These are phyloP conservation scores for Stentor roeselii DNA, from an alignment of 73 alveolate genomes.

Conservation along the genomic window DNA sequence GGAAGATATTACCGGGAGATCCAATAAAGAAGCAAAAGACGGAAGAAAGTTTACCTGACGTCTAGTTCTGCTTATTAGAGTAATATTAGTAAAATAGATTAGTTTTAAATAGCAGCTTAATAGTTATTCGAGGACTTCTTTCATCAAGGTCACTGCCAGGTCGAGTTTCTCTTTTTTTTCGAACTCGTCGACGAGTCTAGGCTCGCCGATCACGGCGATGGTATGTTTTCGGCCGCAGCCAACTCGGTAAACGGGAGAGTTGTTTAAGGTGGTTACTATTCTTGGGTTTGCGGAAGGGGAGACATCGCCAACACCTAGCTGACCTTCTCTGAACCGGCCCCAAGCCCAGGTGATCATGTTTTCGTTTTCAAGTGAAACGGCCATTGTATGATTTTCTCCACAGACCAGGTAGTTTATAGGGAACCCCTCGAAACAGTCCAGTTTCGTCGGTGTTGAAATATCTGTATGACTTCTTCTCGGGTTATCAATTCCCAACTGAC, in stretches of 20 bases:
- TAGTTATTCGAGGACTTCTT: no score
- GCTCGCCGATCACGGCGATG: slow-evolving; percentile 60
- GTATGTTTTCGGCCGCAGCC: slow-evolving; percentile 93
- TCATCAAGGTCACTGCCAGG: not conserved
- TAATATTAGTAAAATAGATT: no score
- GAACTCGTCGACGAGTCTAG: not conserved
- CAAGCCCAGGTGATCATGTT: slow-evolving; percentile 91
- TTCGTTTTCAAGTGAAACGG: slow-evolving; percentile 71
- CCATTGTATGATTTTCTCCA: slow-evolving; percentile 90
- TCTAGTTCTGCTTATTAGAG: no score
- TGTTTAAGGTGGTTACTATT: slow-evolving; percentile 71
- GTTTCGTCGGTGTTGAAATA: slow-evolving; percentile 72
- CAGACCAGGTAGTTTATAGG: slow-evolving; percentile 68
- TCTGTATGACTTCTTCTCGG: slow-evolving; percentile 53
- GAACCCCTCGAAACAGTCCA: slow-evolving; percentile 75
- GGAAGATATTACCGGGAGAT: no score
- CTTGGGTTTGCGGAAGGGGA: slow-evolving; percentile 76
- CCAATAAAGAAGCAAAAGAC: no score
- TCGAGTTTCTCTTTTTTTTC: not conserved
- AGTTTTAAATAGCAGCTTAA: no score
- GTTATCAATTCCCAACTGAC: slow-evolving; percentile 83
- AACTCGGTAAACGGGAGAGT: slow-evolving; percentile 58
- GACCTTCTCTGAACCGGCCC: slow-evolving; percentile 90
- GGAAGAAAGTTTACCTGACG: no score
- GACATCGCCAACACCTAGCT: slow-evolving; percentile 83